Evolutionary conservation across 805 yeast genomes (phyloP).

Genomic region (Alloascoidea hylecoeti): DNA sequence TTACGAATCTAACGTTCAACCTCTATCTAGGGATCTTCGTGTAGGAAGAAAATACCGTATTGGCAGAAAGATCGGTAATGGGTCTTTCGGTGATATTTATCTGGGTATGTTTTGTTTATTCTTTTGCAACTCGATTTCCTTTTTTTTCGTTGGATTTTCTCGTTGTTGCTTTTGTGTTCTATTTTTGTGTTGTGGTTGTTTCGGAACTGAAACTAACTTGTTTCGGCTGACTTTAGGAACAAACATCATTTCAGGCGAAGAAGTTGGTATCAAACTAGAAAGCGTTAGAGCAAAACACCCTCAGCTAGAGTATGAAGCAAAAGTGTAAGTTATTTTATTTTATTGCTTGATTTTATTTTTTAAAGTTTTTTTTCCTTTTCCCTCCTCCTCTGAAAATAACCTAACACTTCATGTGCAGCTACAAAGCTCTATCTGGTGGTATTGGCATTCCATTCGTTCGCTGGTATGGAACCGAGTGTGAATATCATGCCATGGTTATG

Average conservation of each 20-base stretch:
- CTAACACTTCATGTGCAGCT: constrained; percentile 14
- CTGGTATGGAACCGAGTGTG: constrained; percentile 95
- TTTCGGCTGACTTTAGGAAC: constrained; percentile 35
- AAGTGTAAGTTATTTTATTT: constrained; percentile 32
- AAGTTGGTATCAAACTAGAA: constrained; percentile 93
- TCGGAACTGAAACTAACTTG: too few relatives aligned
- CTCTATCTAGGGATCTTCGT: constrained; percentile 49
- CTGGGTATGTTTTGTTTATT: constrained; percentile 28
- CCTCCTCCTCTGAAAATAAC: not conserved
- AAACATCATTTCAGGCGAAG: constrained; percentile 91
- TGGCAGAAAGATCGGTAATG: constrained; percentile 92
- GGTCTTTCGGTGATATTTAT: constrained; percentile 95
- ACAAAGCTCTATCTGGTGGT: constrained; percentile 89
- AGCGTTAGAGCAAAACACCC: constrained; percentile 88
- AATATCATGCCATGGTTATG: constrained; percentile 92
- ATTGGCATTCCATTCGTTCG: constrained; percentile 95
- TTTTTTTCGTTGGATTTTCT: not conserved
- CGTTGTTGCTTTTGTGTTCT: not conserved
- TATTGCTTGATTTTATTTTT: not conserved
- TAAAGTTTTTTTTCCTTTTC: not conserved
- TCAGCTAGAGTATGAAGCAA: constrained; percentile 91
- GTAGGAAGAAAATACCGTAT: constrained; percentile 91
- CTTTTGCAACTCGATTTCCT: not conserved
- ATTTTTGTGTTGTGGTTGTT: too few relatives aligned
- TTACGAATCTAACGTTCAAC: not conserved